A percentile compares a stretch with the other conserved stretches of the same genome.
Evolutionary conservation across 75 land plant species (phyloP).

Genomic region (Chamaecyparis obtusa): DNA sequence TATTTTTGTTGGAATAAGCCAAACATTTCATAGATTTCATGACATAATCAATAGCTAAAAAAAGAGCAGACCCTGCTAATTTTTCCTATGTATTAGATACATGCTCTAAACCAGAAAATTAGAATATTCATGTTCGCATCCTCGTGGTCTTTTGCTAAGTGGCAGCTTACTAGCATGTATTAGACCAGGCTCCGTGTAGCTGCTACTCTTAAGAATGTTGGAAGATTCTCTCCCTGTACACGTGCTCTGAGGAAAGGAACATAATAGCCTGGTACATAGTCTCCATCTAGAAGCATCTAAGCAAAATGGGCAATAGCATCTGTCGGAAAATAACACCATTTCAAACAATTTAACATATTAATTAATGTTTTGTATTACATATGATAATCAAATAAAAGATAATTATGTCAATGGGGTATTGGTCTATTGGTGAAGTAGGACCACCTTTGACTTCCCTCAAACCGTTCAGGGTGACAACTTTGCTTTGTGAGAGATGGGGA

Average conservation of each 20-base stretch:
- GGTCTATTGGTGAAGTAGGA: too few species aligned
- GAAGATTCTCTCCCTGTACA: conserved; percentile 4
- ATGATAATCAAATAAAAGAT: not conserved
- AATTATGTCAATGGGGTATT: too few species aligned
- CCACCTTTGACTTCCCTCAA: too few species aligned
- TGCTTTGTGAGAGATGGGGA: too few species aligned
- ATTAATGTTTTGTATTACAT: not conserved
- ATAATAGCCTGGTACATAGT: conserved; percentile 19
- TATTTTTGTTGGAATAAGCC: too few species aligned
- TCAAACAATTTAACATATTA: not conserved
- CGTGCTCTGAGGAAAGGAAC: conserved; percentile 20
- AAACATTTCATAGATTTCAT: too few species aligned
- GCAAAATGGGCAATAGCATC: conserved; percentile 17
- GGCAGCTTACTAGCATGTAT: conserved; percentile 14
- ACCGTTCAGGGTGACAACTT: too few species aligned
- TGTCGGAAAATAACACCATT: conserved; percentile 8
- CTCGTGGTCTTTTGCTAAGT: conserved; percentile 17
- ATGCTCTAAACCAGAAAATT: too few species aligned
- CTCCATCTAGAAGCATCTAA: conserved; percentile 18
- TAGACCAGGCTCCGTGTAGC: conserved; percentile 17
- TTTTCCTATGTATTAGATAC: too few species aligned
- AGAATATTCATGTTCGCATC: too few species aligned
- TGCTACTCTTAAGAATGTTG: conserved; percentile 11
- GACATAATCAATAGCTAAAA: too few species aligned
- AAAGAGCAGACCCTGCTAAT: too few species aligned